Base-by-base conservation (phyloP, 1,284 basidiomycete species). In the Apiotrichum sp. region DNA sequence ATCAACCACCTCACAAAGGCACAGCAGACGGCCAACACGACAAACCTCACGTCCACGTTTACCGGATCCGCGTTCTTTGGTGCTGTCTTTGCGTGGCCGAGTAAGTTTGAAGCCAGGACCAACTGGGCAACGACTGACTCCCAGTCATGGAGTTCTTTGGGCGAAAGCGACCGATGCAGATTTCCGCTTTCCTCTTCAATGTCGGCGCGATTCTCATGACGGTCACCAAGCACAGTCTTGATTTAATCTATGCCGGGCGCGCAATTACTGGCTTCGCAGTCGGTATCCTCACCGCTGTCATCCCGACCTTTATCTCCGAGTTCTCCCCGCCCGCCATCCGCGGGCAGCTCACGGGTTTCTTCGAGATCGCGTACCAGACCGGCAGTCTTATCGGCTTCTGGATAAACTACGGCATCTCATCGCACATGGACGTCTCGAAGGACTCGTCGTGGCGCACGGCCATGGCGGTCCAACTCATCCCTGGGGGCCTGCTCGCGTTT, bases 381-480 rank as follows among this genome's bases (percentile, higher is more conserved):
- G 74, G 74, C 16, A 64, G 64, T 13, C 56, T 78, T 34, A 65
- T 73, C 35, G 77, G 80, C 1, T 80, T 80, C 65, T 80, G 80
- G 79, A 71, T 67, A 54, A 67, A 67, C 49, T 81, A 80, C 62
- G 80, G 80, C 34, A 77, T 80, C 34, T 71, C 68, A 14, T 63
- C 74, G 44, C 73, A 78, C 44, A 67, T 81, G 36, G 59, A 72
- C 1, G 53, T 72, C 13, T 67, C 69, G 16, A 67, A 65, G 4
- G 42, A 53, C 32, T 50, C 34, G 22, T 54, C 66, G 2, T 83
- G 79, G 79, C 65, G 78, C 8, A 78, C 82, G 56, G 79, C 81
- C 2, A 78, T 82, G 59, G 79, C 78, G 2, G 70, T 82, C 9
- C 82, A 83, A 62, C 73, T 82, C 43, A 76, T 82, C 64, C 81